Percentiles rank a stretch among this genome's conserved stretches.
These are phyloP conservation scores for Claviceps citrina DNA, from an alignment of 2,329 filamentous ascomycete genomes.

Conservation along the genomic window DNA sequence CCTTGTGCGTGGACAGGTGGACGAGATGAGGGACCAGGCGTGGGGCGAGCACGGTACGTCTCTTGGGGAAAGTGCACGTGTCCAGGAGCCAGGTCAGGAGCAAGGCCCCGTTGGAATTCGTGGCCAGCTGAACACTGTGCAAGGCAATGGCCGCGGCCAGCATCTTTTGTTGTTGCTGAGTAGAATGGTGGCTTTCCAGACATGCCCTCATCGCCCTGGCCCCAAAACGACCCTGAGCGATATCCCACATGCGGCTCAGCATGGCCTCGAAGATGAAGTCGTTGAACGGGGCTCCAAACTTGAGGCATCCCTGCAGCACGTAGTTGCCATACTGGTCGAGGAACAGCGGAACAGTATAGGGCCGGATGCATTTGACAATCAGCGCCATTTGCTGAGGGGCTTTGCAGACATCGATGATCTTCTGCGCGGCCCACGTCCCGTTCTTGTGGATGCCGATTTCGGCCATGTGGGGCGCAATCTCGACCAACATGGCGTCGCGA, in stretches of 20 bases:
- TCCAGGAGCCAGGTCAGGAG: constrained; percentile 96
- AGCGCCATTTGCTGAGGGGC: constrained; percentile 65
- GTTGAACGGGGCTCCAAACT: constrained; percentile 77
- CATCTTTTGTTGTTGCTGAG: constrained; percentile 89
- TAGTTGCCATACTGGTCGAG: constrained; percentile 98
- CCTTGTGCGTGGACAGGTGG: constrained; percentile 94
- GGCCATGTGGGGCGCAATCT: constrained; percentile 81
- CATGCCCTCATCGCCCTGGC: constrained; percentile 94
- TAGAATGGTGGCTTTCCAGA: constrained; percentile 86
- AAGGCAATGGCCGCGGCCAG: constrained; percentile 89
- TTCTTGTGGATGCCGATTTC: constrained; percentile 99
- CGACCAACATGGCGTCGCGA: constrained; percentile 77
- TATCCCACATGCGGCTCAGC: constrained; percentile 85
- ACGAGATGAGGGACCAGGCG: constrained; percentile 85
- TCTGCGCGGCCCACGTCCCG: constrained; percentile 96
- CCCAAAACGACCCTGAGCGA: constrained; percentile 84
- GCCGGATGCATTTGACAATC: constrained; percentile 70
- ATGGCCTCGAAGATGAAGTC: constrained; percentile 98
- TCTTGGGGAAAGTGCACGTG: constrained; percentile 86
- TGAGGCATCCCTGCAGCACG: constrained; percentile 87
- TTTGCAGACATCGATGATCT: constrained; percentile 95
- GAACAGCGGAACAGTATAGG: constrained; percentile 83
- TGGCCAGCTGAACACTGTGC: constrained; percentile 89
- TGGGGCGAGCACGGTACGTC: constrained; percentile 81
- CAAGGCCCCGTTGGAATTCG: constrained; percentile 87